Conservation (phyloP, 106 monocot genomes). For the Xerophyta viscosa region DNA sequence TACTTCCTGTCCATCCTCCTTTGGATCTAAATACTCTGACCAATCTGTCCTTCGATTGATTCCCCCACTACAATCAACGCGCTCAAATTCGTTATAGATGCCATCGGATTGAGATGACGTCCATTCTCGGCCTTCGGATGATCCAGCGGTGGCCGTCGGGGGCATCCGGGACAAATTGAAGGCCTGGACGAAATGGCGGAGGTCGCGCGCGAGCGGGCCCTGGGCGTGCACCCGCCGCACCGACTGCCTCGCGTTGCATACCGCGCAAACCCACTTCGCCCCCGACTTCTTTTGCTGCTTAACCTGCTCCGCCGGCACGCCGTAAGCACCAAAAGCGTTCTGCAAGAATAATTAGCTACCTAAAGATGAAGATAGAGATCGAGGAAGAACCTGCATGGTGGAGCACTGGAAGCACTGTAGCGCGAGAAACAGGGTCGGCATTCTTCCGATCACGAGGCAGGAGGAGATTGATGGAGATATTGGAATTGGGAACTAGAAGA, state of each 20-base stretch:
- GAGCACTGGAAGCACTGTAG: slow-evolving; percentile 17
- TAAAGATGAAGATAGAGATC: not conserved
- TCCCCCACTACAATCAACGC: no score
- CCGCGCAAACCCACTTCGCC: slow-evolving; percentile 21
- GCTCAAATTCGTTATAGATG: not conserved
- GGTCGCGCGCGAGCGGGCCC: slow-evolving; percentile 9
- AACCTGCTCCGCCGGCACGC: slow-evolving; percentile 7
- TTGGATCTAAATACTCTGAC: slow-evolving; percentile 32
- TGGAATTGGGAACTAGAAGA: no score
- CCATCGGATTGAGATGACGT: not conserved
- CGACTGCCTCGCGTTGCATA: slow-evolving; percentile 22
- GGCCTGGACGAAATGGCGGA: slow-evolving; percentile 19
- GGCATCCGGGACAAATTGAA: slow-evolving; percentile 18
- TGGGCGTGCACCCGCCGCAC: slow-evolving; percentile 13
- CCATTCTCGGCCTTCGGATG: not conserved
- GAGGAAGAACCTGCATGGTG: slow-evolving; percentile 7
- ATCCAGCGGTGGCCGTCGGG: not conserved
- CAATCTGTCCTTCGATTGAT: slow-evolving; percentile 21
- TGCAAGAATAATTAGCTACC: not conserved
- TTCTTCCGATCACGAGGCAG: no score
- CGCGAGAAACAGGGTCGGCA: slow-evolving; percentile 11
- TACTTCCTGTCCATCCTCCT: slow-evolving; percentile 1
- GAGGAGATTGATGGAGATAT: no score
- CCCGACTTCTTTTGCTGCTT: slow-evolving; percentile 25
- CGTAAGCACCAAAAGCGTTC: not conserved